Evolutionary conservation across 2,329 filamentous ascomycete species (phyloP).

Genomic region (Fusarium sp.): DNA sequence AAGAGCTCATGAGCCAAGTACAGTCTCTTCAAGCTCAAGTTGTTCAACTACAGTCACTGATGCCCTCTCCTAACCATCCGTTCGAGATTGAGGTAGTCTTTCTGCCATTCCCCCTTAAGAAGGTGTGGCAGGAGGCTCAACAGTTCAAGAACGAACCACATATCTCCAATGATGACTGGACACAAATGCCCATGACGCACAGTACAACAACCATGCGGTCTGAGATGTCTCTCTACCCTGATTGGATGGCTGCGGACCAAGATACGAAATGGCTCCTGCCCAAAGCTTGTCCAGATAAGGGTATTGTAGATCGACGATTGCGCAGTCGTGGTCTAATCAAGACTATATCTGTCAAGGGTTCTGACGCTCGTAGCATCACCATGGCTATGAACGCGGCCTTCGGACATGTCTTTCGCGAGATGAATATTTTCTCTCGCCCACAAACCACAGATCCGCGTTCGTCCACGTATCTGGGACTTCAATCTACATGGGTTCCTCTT

Average conservation of each 20-base stretch:
- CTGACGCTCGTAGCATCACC: constrained; percentile 77
- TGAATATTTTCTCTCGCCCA: constrained; percentile 53
- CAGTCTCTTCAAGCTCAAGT: constrained; percentile 65
- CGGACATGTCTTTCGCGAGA: constrained; percentile 65
- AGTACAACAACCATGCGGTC: constrained; percentile 61
- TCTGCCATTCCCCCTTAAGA: constrained; percentile 74
- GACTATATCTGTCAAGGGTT: constrained; percentile 70
- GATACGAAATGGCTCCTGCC: constrained; percentile 75
- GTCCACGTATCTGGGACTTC: constrained; percentile 69
- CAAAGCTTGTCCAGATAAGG: constrained; percentile 74
- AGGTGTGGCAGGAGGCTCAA: constrained; percentile 65
- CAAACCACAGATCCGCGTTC: constrained; percentile 49
- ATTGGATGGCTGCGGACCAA: constrained; percentile 61
- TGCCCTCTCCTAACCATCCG: constrained; percentile 73
- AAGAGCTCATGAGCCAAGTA: constrained; percentile 65
- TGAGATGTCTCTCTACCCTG: constrained; percentile 62
- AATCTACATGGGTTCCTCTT: constrained; percentile 79
- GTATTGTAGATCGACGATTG: constrained; percentile 77
- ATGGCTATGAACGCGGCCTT: constrained; percentile 74
- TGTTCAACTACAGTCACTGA: constrained; percentile 68
- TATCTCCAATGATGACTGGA: constrained; percentile 65
- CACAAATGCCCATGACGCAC: constrained; percentile 64
- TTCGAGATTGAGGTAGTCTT: constrained; percentile 85
- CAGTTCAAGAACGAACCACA: constrained; percentile 61
- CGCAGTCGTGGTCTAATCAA: constrained; percentile 79